Conservation (phyloP, 179 eudicot species). For the Beta macrorhiza region DNA sequence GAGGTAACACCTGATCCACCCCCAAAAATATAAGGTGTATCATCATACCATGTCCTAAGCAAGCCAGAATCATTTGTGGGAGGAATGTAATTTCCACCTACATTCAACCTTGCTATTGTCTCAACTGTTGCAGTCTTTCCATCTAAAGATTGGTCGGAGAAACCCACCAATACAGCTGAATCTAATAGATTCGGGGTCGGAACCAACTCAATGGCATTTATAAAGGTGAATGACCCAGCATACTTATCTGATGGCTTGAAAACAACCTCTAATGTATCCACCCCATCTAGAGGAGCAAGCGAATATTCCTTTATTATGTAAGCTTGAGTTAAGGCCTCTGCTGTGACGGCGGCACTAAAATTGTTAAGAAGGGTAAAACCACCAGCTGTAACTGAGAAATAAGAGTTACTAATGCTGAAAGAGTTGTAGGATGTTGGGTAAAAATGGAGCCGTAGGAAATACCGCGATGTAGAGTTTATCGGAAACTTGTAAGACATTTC, state of each 20-base stretch:
- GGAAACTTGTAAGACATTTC: slow-evolving; percentile 62
- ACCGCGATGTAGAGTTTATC: slow-evolving; percentile 38
- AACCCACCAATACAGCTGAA: slow-evolving; percentile 48
- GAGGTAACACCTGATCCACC: slow-evolving; percentile 51
- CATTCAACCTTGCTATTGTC: slow-evolving; percentile 61
- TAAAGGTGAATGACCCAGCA: slow-evolving; percentile 53
- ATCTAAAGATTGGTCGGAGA: slow-evolving; percentile 35
- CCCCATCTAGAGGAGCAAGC: slow-evolving; percentile 40
- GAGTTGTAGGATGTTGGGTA: slow-evolving; percentile 68
- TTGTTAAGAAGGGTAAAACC: slow-evolving; percentile 60
- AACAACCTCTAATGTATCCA: slow-evolving; percentile 32
- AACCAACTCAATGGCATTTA: slow-evolving; percentile 85
- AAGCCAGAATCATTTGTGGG: slow-evolving; percentile 65
- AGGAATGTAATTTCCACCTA: slow-evolving; percentile 70
- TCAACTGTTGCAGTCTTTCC: slow-evolving; percentile 36
- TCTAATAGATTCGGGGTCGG: slow-evolving; percentile 46
- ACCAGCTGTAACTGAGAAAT: slow-evolving; percentile 58
- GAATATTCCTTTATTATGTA: slow-evolving; percentile 67
- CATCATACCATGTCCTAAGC: slow-evolving; percentile 82
- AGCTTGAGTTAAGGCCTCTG: slow-evolving; percentile 70
- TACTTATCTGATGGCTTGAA: slow-evolving; percentile 57
- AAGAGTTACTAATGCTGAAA: slow-evolving; percentile 49
- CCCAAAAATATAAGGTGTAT: slow-evolving; percentile 60
- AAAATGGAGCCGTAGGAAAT: slow-evolving; percentile 65
- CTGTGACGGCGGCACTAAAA: slow-evolving; percentile 68